A percentile compares a stretch with the other conserved stretches of the same genome.
These are phyloP conservation scores for Coemansia sp. DNA, from an alignment of 192 early-diverging fungal species.

Conservation along the genomic window DNA sequence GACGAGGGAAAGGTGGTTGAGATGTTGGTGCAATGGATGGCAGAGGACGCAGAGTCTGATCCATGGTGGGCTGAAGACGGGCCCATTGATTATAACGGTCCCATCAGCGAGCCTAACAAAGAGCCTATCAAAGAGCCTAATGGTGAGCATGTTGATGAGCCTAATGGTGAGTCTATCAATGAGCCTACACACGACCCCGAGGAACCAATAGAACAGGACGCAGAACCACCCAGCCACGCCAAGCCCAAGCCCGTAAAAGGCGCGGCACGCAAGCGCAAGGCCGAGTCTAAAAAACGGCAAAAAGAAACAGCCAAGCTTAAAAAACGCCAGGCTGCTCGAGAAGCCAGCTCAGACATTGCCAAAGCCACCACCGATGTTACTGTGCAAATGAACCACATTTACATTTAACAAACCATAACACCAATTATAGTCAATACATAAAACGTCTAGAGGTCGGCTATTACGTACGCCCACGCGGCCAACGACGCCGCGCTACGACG, in stretches of 20 bases:
- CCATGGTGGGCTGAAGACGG: conserved; percentile 33
- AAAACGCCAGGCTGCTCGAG: conserved; percentile 23
- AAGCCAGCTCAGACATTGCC: neutral
- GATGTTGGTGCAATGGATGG: conserved; percentile 51
- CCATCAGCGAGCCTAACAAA: neutral
- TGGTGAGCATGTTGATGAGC: too few species aligned
- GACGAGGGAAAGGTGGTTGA: conserved; percentile 58
- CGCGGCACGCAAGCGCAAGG: conserved; percentile 25
- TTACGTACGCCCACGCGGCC: conserved; percentile 59
- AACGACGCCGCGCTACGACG: conserved; percentile 58
- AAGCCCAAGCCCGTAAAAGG: conserved; percentile 14
- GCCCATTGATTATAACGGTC: conserved; percentile 26
- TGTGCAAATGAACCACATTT: conserved; percentile 23
- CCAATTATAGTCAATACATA: neutral
- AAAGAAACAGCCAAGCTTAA: conserved; percentile 37
- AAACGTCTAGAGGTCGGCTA: conserved; percentile 44
- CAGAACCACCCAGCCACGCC: neutral
- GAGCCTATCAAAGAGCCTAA: neutral
- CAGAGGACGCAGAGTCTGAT: conserved; percentile 7
- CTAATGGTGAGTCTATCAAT: too few species aligned
- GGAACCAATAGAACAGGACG: neutral
- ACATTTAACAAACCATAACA: neutral
- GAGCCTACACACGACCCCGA: neutral
- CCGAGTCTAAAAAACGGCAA: conserved; percentile 38
- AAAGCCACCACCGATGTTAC: neutral